These are phyloP conservation scores for Stephanodiscus triporus DNA, from an alignment of 108 stramenopile genomes.

Conservation along the genomic window DNA sequence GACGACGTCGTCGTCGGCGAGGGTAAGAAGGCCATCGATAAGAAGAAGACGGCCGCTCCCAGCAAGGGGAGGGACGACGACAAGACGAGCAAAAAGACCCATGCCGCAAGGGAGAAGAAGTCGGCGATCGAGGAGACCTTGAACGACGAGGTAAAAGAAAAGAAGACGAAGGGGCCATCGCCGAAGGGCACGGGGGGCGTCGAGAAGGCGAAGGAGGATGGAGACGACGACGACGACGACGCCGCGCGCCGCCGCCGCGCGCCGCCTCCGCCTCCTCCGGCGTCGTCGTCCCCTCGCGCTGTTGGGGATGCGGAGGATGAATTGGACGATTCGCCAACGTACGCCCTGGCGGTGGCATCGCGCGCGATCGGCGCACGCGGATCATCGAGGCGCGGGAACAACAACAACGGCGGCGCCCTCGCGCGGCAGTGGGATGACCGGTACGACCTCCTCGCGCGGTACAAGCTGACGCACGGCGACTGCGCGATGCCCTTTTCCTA, in stretches of 20 bases:
- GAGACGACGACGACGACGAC: neutral
- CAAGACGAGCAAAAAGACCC: neutral
- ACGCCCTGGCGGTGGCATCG: conserved; percentile 18
- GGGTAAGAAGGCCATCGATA: neutral
- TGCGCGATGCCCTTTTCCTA: neutral
- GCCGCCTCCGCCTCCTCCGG: neutral
- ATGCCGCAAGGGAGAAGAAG: neutral
- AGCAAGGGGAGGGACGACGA: neutral
- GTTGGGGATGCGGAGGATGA: neutral
- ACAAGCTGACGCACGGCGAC: neutral
- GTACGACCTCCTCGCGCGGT: neutral
- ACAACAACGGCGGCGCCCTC: neutral
- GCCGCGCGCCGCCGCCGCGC: neutral
- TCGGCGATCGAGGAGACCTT: neutral
- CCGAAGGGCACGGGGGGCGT: neutral
- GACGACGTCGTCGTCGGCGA: neutral
- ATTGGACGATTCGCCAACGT: conserved; percentile 29
- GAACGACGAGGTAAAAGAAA: neutral
- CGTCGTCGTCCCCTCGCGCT: neutral
- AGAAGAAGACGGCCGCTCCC: neutral
- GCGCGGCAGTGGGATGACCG: neutral
- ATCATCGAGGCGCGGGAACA: neutral
- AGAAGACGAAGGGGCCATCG: conserved; percentile 1
- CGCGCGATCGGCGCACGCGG: conserved; percentile 7
- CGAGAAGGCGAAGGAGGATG: neutral